Evolutionary conservation across 352 stramenopile genomes (phyloP).

Genomic region (Nothophytophthora sp.): DNA sequence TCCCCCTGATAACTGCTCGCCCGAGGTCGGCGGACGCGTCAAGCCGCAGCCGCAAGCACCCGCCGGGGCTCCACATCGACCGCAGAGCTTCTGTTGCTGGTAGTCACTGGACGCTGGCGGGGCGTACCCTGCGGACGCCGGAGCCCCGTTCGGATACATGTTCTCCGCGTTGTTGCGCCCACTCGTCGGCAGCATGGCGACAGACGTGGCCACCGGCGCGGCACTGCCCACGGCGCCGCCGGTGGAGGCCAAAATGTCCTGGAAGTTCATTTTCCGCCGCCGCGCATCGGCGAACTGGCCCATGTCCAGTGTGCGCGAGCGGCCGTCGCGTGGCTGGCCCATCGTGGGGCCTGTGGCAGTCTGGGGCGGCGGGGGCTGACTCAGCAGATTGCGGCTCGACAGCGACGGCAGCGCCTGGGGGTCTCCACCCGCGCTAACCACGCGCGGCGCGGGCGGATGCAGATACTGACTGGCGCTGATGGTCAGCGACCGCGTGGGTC

Average conservation of each 20-base stretch:
- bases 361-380: constrained; percentile 23
- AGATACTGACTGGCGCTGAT: constrained; percentile 58
- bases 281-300: constrained; percentile 76
- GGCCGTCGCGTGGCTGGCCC: constrained; percentile 73
- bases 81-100: too few relatives aligned
- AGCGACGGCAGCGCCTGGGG: constrained; percentile 55
- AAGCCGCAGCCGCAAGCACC: constrained; percentile 14
- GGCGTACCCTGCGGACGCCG: constrained; percentile 17
- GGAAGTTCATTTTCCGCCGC: constrained; percentile 87
- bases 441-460: constrained; percentile 16
- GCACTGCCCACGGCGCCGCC: constrained; percentile 10
- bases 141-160: constrained; percentile 42
- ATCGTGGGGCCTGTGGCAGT: constrained; percentile 46
- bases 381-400: constrained; percentile 47
- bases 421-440: too few relatives aligned
- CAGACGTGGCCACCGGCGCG: constrained; percentile 10
- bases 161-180: constrained; percentile 51
- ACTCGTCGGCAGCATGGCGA: constrained; percentile 13
- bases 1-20: constrained; percentile 31
- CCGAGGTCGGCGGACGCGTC: constrained; percentile 21
- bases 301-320: constrained; percentile 87
- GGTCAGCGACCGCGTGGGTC: constrained; percentile 60
- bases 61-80: constrained; percentile 8
- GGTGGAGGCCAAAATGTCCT: constrained; percentile 81
- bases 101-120: constrained; percentile 16